These are phyloP conservation scores for Gentiana straminea DNA, from an alignment of 257 asterid species.

Conservation along the genomic window DNA sequence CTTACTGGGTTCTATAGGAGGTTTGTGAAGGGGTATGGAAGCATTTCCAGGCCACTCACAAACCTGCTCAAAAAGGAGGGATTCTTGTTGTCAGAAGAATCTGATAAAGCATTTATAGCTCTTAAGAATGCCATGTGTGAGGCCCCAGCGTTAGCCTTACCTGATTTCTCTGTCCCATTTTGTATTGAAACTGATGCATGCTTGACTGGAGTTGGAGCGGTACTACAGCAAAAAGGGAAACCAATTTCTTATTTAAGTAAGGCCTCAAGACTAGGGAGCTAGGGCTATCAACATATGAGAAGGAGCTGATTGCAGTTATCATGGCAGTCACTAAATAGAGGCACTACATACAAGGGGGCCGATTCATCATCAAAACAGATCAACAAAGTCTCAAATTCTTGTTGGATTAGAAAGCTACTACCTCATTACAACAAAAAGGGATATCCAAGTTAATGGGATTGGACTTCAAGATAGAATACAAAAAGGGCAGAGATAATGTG, in stretches of 20 bases:
- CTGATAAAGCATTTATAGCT: not conserved
- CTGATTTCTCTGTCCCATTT: not conserved
- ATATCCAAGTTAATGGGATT: no score
- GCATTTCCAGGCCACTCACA: not conserved
- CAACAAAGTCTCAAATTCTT: no score
- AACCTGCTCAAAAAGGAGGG: not conserved
- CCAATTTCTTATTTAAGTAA: not conserved
- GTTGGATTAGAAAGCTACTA: no score
- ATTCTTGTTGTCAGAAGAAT: rapidly evolving
- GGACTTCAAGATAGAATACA: no score
- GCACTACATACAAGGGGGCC: no score
- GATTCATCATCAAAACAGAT: no score
- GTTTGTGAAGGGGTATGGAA: not conserved
- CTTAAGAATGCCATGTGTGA: not conserved
- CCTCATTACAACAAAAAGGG: no score
- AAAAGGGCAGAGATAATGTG: no score
- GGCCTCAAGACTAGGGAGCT: not conserved
- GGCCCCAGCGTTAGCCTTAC: not conserved
- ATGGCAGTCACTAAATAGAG: no score
- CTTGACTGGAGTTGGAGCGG: no score
- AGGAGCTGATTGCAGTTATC: no score
- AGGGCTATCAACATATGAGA: no score
- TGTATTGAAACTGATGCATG: not conserved
- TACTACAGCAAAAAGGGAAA: not conserved
- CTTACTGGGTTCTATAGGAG: not conserved